Conservation (phyloP, 2,329 filamentous ascomycete species). For the Nannizzia gypsea region DNA sequence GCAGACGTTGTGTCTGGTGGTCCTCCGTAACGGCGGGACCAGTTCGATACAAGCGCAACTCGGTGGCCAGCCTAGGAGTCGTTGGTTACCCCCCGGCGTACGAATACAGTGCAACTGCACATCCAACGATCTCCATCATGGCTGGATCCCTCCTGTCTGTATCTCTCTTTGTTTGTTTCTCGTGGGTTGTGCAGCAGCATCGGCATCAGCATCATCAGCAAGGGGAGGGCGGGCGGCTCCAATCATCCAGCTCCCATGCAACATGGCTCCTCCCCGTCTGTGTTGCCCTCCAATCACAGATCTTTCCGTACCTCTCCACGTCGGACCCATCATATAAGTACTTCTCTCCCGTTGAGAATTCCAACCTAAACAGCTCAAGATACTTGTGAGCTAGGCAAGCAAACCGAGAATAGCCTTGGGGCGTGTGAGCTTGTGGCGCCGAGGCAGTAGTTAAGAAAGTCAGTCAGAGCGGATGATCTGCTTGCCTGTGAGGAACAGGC, state of each 20-base stretch:
- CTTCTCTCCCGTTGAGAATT: background rate
- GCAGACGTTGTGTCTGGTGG: no score
- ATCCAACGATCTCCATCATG: background rate
- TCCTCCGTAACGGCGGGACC: no score
- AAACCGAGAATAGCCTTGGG: constrained; percentile 2
- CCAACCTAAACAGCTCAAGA: background rate
- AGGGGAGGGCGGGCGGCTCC: background rate
- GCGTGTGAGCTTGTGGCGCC: background rate
- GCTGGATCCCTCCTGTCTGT: background rate
- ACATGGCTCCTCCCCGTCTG: constrained; percentile 3
- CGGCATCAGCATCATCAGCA: background rate
- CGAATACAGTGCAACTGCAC: background rate
- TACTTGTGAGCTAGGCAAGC: background rate
- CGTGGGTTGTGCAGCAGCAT: constrained; percentile 5
- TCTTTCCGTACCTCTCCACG: constrained; percentile 4
- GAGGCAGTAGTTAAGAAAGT: background rate
- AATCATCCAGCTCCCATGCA: constrained; percentile 4
- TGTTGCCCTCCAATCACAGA: constrained; percentile 5
- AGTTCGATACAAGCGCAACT: no score
- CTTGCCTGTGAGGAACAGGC: background rate
- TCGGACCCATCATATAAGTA: constrained; percentile 3
- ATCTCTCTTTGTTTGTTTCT: constrained; percentile 4
- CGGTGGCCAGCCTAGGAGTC: no score
- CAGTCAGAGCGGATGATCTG: background rate
- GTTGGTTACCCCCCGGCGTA: background rate